phyloP scores from a whole-genome alignment of 31 red algal species.

The Odonthalia washingtoniensis region DNA sequence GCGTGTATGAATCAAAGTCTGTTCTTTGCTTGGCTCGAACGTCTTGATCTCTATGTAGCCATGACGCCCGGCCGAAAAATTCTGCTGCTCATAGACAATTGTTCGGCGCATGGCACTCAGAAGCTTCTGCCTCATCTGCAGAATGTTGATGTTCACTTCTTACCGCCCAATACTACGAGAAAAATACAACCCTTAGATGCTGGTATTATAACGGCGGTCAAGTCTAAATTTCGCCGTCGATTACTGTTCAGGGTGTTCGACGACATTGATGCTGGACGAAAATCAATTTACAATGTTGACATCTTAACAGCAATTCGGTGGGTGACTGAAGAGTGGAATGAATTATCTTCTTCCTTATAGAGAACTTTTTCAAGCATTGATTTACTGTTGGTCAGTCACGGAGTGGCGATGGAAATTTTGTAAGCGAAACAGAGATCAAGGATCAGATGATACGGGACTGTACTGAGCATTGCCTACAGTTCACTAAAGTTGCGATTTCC shows the following conservation, averaged over 20 bases:
- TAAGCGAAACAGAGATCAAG: too few species aligned
- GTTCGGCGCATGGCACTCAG: background rate
- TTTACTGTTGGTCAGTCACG: background rate
- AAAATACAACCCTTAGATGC: too few species aligned
- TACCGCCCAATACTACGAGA: conserved; percentile 42
- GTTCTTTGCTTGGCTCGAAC: conserved; percentile 24
- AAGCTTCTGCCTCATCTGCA: background rate
- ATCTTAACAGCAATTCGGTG: too few species aligned
- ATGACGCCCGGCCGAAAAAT: conserved; percentile 15
- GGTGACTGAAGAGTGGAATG: too few species aligned
- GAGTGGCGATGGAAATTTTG: too few species aligned
- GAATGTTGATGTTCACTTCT: conserved; percentile 1
- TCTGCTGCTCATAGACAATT: conserved; percentile 44
- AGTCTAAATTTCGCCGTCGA: background rate
- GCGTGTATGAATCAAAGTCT: conserved; percentile 20
- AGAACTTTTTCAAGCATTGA: conserved; percentile 42
- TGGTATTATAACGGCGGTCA: conserved; percentile 8
- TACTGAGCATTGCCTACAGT: too few species aligned
- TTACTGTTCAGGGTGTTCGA: conserved; percentile 2
- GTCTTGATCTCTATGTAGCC: conserved; percentile 36
- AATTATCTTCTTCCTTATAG: too few species aligned
- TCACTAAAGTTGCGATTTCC: background rate
- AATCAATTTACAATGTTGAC: too few species aligned
- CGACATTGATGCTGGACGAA: background rate
- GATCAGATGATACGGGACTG: too few species aligned